These are phyloP conservation scores for Parasarocladium wereldwijsianum DNA, from an alignment of 2,329 filamentous ascomycete genomes.

Conservation along the genomic window DNA sequence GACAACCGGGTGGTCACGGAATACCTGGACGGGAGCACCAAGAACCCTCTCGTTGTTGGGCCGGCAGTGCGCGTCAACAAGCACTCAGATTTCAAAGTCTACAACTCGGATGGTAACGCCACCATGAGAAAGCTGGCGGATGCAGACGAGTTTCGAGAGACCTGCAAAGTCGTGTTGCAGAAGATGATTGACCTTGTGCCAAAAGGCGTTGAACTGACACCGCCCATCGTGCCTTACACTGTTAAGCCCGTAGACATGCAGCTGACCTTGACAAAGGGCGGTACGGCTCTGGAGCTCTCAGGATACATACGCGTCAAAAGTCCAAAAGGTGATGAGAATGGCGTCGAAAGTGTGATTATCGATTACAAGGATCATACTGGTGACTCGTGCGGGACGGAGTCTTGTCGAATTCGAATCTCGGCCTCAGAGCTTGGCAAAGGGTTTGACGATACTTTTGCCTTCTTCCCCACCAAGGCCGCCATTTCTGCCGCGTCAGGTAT, in stretches of 20 bases:
- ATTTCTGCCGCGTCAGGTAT: constrained; percentile 45
- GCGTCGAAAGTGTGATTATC: constrained; percentile 32
- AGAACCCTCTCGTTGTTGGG: constrained; percentile 39
- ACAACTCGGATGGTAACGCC: constrained; percentile 37
- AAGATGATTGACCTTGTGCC: constrained; percentile 50
- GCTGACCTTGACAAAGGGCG: constrained; percentile 34
- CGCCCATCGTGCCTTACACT: constrained; percentile 38
- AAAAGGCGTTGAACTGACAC: constrained; percentile 30
- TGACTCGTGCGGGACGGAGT: constrained; percentile 23
- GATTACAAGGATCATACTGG: constrained; percentile 42
- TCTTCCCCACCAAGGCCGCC: constrained; percentile 31
- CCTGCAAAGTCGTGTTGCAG: constrained; percentile 37
- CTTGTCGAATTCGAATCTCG: constrained; percentile 29
- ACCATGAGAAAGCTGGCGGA: constrained; percentile 35
- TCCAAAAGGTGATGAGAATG: constrained; percentile 25
- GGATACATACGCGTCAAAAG: constrained; percentile 30
- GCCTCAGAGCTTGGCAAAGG: constrained; percentile 34
- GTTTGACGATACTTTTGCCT: constrained; percentile 46
- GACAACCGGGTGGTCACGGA: constrained; percentile 43
- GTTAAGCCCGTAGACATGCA: constrained; percentile 45
- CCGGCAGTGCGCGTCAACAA: constrained; percentile 26
- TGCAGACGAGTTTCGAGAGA: constrained; percentile 25
- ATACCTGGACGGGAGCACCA: constrained; percentile 37
- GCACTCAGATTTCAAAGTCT: constrained; percentile 42
- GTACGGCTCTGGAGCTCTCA: constrained; percentile 30